Evolutionary conservation across 139 green algal species (phyloP).

Genomic region (Tetraselmis striata): DNA sequence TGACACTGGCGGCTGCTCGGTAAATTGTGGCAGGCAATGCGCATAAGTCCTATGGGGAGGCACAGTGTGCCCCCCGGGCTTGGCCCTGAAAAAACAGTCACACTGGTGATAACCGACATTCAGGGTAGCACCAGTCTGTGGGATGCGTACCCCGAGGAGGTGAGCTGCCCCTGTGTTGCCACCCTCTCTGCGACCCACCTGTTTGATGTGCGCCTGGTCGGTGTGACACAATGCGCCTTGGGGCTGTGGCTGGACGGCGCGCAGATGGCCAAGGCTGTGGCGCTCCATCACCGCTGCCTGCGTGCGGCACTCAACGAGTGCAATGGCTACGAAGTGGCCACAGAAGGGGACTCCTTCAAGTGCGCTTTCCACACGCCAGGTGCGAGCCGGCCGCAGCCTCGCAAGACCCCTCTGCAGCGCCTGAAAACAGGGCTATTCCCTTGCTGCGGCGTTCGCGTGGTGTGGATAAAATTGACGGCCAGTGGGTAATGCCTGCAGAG

Average conservation of each 20-base stretch:
- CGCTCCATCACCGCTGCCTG: not conserved
- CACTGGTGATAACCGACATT: not conserved
- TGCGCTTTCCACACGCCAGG: not conserved
- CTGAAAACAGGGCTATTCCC: too few relatives aligned
- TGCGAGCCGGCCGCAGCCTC: not conserved
- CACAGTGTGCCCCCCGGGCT: not conserved
- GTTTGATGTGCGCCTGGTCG: too few relatives aligned
- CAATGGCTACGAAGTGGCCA: not conserved
- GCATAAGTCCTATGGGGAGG: too few relatives aligned
- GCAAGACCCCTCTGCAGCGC: too few relatives aligned
- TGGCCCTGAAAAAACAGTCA: not conserved
- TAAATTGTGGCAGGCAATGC: too few relatives aligned
- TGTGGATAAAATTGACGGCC: too few relatives aligned
- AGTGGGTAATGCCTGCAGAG: not conserved
- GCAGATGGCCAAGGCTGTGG: not conserved
- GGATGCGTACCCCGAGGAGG: not conserved
- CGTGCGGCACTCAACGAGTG: not conserved
- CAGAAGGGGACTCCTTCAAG: not conserved
- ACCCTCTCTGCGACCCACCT: too few relatives aligned
- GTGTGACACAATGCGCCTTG: too few relatives aligned
- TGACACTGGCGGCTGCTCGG: too few relatives aligned
- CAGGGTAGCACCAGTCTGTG: not conserved
- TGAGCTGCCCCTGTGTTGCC: not conserved
- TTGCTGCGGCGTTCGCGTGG: too few relatives aligned
- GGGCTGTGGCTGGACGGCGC: not conserved